Evolutionary conservation across 106 monocot genomes (phyloP), one percentile per base, ranked within the genome.

Genomic region (Apostasia shenzhenica): DNA sequence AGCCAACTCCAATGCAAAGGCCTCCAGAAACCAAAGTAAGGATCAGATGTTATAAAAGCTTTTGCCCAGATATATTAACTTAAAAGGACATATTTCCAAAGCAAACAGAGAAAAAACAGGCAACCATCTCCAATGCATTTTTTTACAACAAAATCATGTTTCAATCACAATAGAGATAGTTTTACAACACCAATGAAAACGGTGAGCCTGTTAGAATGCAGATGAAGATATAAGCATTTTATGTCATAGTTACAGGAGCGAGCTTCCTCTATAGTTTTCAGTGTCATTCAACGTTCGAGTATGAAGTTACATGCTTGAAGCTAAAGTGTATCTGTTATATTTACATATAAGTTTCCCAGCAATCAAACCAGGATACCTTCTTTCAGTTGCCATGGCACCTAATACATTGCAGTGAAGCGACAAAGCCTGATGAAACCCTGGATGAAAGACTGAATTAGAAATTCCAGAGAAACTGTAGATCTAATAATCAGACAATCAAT

Each of bases 341-440:
- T 48, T 37, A 65, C 65, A 45, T 45, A 87, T 75, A 75, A 85
- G 63, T 77, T 77, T 74, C 85, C 81, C 77, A 87, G 66, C 77
- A 83, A 86, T 79, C 83, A 84, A 82, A 86, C 86, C 86, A 92
- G 70, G 91, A 80, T 97, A 92, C 92, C 92, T 92, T 97, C 85
- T 70, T 85, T 85, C 75, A 82, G 82, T 75, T 82, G 84, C 79
- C 85, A 81, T 84, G 78, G 81, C 86, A 84, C 70, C 81, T 82
- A 89, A 88, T 88, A 81, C 82, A 86, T 69, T 78, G 80, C 73
- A 74, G 61, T 73, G 73, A 61, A 72, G 70, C 84, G 70, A 78
- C 84, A 81, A 49, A 80, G 61, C 74, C 84, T 82, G 76, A 73
- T 68, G 77, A 74, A 81, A 86, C 75, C 91, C 95, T 92, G 92